Evolutionary conservation across 495 filamentous ascomycete species (phyloP).

Genomic region (Hyaloscypha variabilis): DNA sequence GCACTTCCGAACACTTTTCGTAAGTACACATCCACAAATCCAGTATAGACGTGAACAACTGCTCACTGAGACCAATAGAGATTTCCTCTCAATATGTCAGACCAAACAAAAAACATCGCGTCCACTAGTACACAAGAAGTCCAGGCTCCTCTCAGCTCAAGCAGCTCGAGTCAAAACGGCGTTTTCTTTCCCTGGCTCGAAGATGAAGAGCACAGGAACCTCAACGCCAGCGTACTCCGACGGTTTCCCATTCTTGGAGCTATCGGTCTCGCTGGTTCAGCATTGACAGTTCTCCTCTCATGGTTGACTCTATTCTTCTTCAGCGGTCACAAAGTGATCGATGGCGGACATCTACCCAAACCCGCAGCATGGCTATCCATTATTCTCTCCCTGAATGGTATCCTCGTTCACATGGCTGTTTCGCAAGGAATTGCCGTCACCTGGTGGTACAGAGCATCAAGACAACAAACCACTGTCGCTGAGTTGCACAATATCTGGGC

Average conservation of each 20-base stretch:
- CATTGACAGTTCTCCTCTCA: slow-evolving; percentile 6
- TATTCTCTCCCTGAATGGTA: slow-evolving; percentile 12
- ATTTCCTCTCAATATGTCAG: background rate
- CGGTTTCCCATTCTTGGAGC: slow-evolving; percentile 15
- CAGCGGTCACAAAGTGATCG: slow-evolving; percentile 14
- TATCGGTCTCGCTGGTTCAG: slow-evolving; percentile 13
- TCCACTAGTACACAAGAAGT: background rate
- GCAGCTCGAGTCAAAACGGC: background rate
- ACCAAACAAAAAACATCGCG: background rate
- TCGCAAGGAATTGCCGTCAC: slow-evolving; percentile 13
- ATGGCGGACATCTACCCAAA: slow-evolving; percentile 12
- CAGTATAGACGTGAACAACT: too few relatives aligned
- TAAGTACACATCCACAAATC: too few relatives aligned
- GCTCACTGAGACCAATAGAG: background rate
- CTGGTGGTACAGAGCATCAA: slow-evolving; percentile 11
- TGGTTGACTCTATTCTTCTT: slow-evolving; percentile 12
- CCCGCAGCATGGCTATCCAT: slow-evolving; percentile 19
- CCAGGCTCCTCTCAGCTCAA: background rate
- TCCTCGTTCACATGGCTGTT: slow-evolving; percentile 15
- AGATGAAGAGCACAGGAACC: slow-evolving; percentile 5
- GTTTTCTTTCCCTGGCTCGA: slow-evolving; percentile 17
- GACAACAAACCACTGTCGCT: slow-evolving; percentile 5
- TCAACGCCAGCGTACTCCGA: background rate
- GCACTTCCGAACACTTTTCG: too few relatives aligned
- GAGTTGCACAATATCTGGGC: slow-evolving; percentile 17